These are phyloP conservation scores for Calcarisporium arbuscula DNA, from an alignment of 2,329 filamentous ascomycete genomes.

Conservation along the genomic window DNA sequence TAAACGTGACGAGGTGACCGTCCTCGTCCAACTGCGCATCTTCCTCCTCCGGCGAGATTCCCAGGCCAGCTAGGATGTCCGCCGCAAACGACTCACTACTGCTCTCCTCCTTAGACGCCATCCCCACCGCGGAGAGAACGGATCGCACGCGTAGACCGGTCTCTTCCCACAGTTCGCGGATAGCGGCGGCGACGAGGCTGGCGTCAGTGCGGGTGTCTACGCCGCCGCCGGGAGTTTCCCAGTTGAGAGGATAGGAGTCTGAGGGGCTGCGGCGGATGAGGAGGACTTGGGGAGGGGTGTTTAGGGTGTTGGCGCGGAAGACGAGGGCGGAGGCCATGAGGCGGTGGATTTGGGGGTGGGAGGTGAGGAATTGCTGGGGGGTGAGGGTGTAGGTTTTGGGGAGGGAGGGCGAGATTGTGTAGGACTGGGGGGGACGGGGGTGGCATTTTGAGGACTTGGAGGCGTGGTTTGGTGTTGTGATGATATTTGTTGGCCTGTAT, in stretches of 20 bases:
- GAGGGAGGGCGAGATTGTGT: constrained; percentile 10
- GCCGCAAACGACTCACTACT: background rate
- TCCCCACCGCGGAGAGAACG: constrained; percentile 17
- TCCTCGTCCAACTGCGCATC: constrained; percentile 16
- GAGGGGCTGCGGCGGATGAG: constrained; percentile 12
- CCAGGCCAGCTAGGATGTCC: constrained; percentile 1
- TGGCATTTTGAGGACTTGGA: background rate
- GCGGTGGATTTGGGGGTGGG: constrained; percentile 11
- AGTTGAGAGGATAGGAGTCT: constrained; percentile 14
- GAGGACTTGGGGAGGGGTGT: background rate
- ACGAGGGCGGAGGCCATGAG: constrained; percentile 15
- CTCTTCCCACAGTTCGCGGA: constrained; percentile 43
- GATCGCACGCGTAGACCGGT: constrained; percentile 26
- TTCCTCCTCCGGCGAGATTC: constrained; percentile 9
- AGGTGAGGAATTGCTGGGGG: constrained; percentile 8
- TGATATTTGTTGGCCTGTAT: background rate
- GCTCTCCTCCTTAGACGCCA: constrained; percentile 4
- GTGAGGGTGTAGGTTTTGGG: constrained; percentile 2
- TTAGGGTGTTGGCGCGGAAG: constrained; percentile 8
- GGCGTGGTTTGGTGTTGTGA: no score
- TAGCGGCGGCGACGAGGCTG: constrained; percentile 32
- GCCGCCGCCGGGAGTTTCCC: constrained; percentile 14
- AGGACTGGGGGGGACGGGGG: background rate
- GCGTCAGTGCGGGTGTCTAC: constrained; percentile 33
- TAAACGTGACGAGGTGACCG: constrained; percentile 15